Percentiles rank a stretch among this genome's conserved stretches.
Evolutionary conservation across 352 stramenopile genomes (phyloP).

Genomic region (Phytophthora pini): DNA sequence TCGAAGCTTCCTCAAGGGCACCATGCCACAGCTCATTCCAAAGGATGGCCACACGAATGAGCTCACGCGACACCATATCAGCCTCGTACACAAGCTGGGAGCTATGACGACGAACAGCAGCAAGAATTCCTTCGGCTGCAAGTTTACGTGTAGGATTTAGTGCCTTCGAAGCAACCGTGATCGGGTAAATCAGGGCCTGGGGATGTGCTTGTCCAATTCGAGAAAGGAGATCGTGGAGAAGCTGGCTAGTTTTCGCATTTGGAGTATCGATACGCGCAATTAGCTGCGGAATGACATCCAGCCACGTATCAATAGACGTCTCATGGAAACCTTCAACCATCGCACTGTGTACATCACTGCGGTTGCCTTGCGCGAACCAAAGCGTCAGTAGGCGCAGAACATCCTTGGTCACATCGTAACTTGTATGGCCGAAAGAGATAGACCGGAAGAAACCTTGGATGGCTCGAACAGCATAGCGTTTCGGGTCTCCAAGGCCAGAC

Average conservation of each 20-base stretch:
- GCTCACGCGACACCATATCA: constrained; percentile 95
- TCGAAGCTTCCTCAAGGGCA: constrained; percentile 97
- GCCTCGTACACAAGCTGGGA: constrained; percentile 97
- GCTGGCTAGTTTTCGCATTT: constrained; percentile 78
- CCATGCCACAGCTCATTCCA: constrained; percentile 99
- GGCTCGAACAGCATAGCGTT: constrained; percentile 90
- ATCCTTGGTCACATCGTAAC: constrained; percentile 96
- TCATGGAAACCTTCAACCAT: constrained; percentile 91
- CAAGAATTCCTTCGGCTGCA: constrained; percentile 96
- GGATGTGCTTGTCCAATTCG: constrained; percentile 95
- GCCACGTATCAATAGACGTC: constrained; percentile 98
- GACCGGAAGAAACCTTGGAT: constrained; percentile 98
- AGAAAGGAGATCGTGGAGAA: constrained; percentile 90
- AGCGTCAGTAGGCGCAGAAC: constrained; percentile 98
- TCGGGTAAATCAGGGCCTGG: constrained; percentile 99
- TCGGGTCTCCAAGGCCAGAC: constrained; percentile 52
- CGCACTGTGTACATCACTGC: constrained; percentile 86
- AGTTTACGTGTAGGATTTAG: constrained; percentile 89
- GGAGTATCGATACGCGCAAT: constrained; percentile 94
- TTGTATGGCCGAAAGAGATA: constrained; percentile 96
- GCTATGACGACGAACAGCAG: constrained; percentile 94
- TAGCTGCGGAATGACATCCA: constrained; percentile 98
- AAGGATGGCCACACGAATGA: constrained; percentile 99
- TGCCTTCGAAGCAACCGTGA: constrained; percentile 98
- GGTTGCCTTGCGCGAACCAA: constrained; percentile 97